A percentile compares a stretch with the other conserved stretches of the same genome.
Conservation (phyloP, 1,284 basidiomycete genomes). For the Austroboletus novae-zelandiae region DNA sequence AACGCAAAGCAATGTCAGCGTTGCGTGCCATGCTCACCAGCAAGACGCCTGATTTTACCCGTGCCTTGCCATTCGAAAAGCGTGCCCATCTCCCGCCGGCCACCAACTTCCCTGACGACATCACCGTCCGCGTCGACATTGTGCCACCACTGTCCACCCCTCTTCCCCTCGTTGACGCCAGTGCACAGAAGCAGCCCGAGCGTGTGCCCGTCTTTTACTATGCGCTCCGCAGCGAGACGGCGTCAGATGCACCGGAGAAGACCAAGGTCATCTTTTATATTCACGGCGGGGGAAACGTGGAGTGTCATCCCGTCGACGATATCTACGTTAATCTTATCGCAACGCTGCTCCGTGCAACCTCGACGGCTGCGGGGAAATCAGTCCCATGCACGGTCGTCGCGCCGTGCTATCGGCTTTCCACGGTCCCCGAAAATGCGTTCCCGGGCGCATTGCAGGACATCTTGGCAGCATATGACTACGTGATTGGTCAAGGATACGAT, state of each 20-base stretch:
- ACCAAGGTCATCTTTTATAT: constrained; percentile 9
- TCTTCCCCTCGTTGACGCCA: constrained; percentile 3
- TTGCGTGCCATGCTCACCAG: neutral
- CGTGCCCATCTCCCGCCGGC: constrained; percentile 13
- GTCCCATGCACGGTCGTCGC: constrained; percentile 10
- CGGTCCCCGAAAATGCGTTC: constrained; percentile 23
- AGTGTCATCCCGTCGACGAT: constrained; percentile 1
- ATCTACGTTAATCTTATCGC: too few relatives aligned
- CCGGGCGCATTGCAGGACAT: constrained; percentile 26
- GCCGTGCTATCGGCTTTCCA: constrained; percentile 25
- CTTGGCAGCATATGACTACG: constrained; percentile 22
- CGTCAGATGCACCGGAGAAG: neutral
- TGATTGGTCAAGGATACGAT: constrained; percentile 21
- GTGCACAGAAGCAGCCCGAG: constrained; percentile 9
- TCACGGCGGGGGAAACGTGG: neutral
- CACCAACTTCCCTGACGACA: constrained; percentile 4
- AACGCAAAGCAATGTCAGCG: neutral
- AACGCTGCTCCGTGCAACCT: too few relatives aligned
- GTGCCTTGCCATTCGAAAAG: constrained; percentile 2
- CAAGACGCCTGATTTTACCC: neutral
- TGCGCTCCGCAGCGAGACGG: neutral
- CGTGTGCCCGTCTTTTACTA: constrained; percentile 17
- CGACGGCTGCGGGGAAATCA: too few relatives aligned
- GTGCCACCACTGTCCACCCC: constrained; percentile 2
- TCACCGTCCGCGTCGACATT: constrained; percentile 10